Conservation (phyloP, 805 yeast genomes). For the Saturnispora halmiae region DNA sequence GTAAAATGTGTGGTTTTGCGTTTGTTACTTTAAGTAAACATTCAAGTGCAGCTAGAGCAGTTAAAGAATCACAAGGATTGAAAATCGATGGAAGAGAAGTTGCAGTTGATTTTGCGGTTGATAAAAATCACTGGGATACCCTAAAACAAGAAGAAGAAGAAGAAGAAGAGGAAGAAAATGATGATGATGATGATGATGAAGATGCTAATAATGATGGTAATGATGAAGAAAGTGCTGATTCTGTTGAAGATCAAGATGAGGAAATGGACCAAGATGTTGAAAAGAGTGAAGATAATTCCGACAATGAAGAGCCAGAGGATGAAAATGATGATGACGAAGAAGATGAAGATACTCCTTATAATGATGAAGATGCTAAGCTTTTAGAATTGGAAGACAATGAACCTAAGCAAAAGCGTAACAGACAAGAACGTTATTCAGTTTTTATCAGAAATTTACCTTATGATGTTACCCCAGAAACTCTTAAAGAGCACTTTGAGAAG, state of each 20-base stretch:
- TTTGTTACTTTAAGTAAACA: constrained; percentile 84
- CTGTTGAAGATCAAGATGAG: constrained; percentile 19
- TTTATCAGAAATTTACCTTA: constrained; percentile 93
- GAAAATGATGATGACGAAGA: constrained; percentile 16
- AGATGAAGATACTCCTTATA: constrained; percentile 9
- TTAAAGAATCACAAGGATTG: constrained; percentile 63
- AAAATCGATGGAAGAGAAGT: constrained; percentile 85
- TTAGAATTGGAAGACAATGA: constrained; percentile 29
- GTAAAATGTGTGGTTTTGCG: constrained; percentile 90
- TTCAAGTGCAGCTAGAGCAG: constrained; percentile 69
- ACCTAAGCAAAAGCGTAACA: constrained; percentile 40
- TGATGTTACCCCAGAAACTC: constrained; percentile 76
- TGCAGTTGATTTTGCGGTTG: constrained; percentile 89
- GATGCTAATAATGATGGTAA: constrained; percentile 17
- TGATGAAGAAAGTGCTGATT: constrained; percentile 26
- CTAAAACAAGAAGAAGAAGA: constrained; percentile 38
- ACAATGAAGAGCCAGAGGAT: constrained; percentile 22
- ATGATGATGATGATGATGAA: constrained; percentile 33
- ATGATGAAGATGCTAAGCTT: constrained; percentile 25
- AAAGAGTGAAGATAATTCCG: constrained; percentile 23
- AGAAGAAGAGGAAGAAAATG: constrained; percentile 31
- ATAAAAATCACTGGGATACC: constrained; percentile 74
- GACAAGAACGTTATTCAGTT: constrained; percentile 60
- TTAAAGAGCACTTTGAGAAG: constrained; percentile 66
- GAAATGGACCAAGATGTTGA: no score